These are phyloP conservation scores for Corynespora cassiicola DNA, from an alignment of 2,329 filamentous ascomycete genomes.

Conservation along the genomic window DNA sequence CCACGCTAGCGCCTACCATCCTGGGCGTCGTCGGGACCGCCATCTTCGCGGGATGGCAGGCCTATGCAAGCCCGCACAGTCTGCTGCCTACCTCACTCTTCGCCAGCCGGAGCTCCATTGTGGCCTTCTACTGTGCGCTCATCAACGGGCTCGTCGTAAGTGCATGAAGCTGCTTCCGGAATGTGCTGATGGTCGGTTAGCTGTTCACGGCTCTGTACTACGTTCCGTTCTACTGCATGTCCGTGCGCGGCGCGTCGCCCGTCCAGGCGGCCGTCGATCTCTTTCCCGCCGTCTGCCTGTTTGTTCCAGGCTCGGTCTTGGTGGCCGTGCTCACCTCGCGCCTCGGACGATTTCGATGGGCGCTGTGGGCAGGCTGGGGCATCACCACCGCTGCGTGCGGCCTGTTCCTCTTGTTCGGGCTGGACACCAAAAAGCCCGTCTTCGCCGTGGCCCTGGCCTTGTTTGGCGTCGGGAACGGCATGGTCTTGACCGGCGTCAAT, in stretches of 20 bases:
- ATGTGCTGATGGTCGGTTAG: constrained; percentile 23
- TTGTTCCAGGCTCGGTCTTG: constrained; percentile 33
- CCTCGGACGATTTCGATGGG: constrained; percentile 45
- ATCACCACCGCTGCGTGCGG: constrained; percentile 46
- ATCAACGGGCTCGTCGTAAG: constrained; percentile 53
- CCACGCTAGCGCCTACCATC: constrained; percentile 48
- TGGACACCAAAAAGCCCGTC: constrained; percentile 37
- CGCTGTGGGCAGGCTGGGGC: constrained; percentile 51
- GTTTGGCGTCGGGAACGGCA: constrained; percentile 51
- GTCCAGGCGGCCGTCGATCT: constrained; percentile 47
- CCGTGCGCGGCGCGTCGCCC: constrained; percentile 41
- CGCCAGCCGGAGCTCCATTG: constrained; percentile 38
- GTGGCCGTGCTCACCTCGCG: constrained; percentile 31
- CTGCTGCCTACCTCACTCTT: constrained; percentile 49
- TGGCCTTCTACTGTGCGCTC: constrained; percentile 50
- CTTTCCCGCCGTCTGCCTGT: constrained; percentile 43
- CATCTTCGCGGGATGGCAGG: constrained; percentile 46
- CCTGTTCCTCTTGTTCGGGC: constrained; percentile 45
- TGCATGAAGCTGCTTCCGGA: not conserved
- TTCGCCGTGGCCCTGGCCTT: constrained; percentile 48
- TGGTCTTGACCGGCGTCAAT: constrained; percentile 50
- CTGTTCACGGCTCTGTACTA: constrained; percentile 53
- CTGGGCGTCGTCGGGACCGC: constrained; percentile 40
- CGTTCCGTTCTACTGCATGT: constrained; percentile 49
- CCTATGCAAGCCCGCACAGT: constrained; percentile 38